phyloP scores from a whole-genome alignment of 148 eudicot species.

The Rhododendron vialii region DNA sequence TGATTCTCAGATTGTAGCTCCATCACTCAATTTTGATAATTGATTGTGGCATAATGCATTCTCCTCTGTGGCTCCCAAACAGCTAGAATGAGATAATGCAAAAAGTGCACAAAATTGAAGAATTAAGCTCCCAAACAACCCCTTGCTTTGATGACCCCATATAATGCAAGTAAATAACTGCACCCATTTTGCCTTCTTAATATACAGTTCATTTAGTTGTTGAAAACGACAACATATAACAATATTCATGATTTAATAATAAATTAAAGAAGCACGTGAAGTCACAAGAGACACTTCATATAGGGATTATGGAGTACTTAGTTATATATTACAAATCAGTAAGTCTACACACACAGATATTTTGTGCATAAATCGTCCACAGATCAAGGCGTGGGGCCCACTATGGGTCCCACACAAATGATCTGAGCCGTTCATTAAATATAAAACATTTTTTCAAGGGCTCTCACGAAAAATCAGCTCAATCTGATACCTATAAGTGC shows the following conservation, averaged over 20 bases:
- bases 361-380: too few species aligned
- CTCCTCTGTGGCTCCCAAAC: neutral
- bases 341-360: too few species aligned
- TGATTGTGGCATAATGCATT: neutral
- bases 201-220: neutral
- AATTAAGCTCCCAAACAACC: neutral
- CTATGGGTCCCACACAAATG: too few species aligned
- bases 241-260: neutral
- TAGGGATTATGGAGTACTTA: neutral
- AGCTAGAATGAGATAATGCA: neutral
- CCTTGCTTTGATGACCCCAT: neutral
- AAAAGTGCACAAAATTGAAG: neutral
- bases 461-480: too few species aligned
- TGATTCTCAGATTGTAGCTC: neutral
- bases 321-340: neutral
- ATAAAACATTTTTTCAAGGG: too few species aligned
- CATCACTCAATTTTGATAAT: neutral
- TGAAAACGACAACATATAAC: neutral
- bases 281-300: neutral
- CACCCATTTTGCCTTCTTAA: neutral
- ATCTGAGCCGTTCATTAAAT: too few species aligned
- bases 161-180: neutral
- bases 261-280: slow-evolving; percentile 1
- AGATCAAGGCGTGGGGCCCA: too few species aligned
- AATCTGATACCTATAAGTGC: too few species aligned